Base-by-base conservation (phyloP, 2,329 filamentous ascomycete species). In the Stagonosporopsis tanaceti region DNA sequence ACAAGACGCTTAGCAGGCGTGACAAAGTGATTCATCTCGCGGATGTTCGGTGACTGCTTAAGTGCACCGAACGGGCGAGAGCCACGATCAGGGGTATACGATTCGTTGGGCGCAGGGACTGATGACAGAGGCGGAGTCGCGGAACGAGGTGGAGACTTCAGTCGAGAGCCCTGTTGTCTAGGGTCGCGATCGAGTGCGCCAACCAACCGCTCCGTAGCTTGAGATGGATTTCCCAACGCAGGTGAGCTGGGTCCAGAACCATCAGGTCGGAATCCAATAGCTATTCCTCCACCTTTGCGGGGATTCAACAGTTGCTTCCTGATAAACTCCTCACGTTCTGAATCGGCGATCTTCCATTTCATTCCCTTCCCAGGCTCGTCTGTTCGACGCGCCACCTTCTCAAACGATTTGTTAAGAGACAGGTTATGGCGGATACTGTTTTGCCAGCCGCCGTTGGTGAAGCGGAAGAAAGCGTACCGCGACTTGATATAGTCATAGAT, bases 351-450 rank as follows among this genome's bases (percentile, higher is more conserved):
- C 77, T 94, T 92, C 95, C 95, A 99, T 75, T 98, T 98, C 93
- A 97, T 98, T 27, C 95, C 95, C 76, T 99, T 99, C 12, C 95
- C 95, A 22, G 95, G 95, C 74, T 99, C 95, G 67, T 98, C 92
- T 0, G 93, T 97, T 15, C 91, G 89, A 44, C 95, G 89, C 3
- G 95, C 91, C 8, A 97, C 90, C 76, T 99, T 99, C 67, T 93
- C 89, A 71, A 99, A 99, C 0, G 90, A 88, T 74, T 97, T 97
- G 76, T 96, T 98, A 39, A 99, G 79, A 1, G 95, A 98, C 14
- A 99, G 78, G 68, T 99, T 99, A 75, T 99, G 95, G 12, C 95
- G 89, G 65, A 99, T 99, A 0, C 93, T 97, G 75, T 99, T 99
- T 87, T 97, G 95, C 96, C 96, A 99, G 58, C 95, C 94, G 57